These are phyloP conservation scores for Phialophora macrospora DNA, from an alignment of 2,329 filamentous ascomycete genomes.

Conservation along the genomic window DNA sequence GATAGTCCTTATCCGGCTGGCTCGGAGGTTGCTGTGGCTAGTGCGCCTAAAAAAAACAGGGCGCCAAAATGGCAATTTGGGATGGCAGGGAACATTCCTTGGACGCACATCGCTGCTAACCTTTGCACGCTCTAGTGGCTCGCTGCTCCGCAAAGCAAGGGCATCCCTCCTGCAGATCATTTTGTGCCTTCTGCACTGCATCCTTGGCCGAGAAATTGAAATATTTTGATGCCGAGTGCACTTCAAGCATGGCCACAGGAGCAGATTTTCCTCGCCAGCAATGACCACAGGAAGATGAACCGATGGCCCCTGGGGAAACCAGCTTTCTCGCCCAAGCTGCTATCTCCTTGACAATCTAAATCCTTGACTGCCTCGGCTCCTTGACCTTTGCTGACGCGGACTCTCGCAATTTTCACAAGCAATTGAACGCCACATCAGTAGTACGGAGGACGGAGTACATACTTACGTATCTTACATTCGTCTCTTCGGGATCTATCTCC, in stretches of 20 bases:
- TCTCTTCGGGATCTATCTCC: too few relatives aligned
- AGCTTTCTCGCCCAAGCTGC: not conserved
- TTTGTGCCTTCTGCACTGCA: not conserved
- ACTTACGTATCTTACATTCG: too few relatives aligned
- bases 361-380: too few relatives aligned
- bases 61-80: conserved; percentile 29
- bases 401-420: too few relatives aligned
- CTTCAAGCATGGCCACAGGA: not conserved
- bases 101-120: conserved; percentile 3
- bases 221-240: not conserved
- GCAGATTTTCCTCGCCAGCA: not conserved
- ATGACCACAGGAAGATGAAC: not conserved
- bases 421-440: too few relatives aligned
- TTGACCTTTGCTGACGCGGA: too few relatives aligned
- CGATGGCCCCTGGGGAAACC: not conserved
- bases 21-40: conserved; percentile 21
- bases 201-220: not conserved
- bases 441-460: too few relatives aligned
- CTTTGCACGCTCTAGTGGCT: not conserved
- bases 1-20: conserved; percentile 28
- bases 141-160: not conserved
- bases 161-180: not conserved
- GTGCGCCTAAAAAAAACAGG: conserved; percentile 10
- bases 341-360: not conserved
- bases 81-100: conserved; percentile 24